These are phyloP conservation scores for Fusarium pseudocircinatum DNA, from an alignment of 2,329 filamentous ascomycete species.

Conservation along the genomic window DNA sequence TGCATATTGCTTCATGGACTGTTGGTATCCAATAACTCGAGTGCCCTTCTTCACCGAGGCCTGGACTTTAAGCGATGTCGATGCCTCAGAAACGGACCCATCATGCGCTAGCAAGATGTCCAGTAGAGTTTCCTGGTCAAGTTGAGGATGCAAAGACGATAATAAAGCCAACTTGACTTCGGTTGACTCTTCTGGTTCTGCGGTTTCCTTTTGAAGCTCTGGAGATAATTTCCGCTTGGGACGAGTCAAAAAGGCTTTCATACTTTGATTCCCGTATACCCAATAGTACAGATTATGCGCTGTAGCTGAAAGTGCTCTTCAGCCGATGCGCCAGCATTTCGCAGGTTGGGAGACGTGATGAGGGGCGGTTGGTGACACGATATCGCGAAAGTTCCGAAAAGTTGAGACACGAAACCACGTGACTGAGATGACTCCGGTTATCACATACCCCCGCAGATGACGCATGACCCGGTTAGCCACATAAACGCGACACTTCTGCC, in stretches of 20 bases:
- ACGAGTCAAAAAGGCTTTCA: conserved; percentile 67
- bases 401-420: conserved; percentile 43
- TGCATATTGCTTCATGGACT: conserved; percentile 67
- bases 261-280: conserved; percentile 43
- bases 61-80: conserved; percentile 59
- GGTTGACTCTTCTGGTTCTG: conserved; percentile 76
- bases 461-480: conserved; percentile 25
- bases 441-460: conserved; percentile 25
- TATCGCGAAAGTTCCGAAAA: not conserved
- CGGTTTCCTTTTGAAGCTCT: conserved; percentile 39
- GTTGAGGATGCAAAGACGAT: conserved; percentile 75
- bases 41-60: conserved; percentile 47
- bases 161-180: conserved; percentile 90
- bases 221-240: conserved; percentile 60
- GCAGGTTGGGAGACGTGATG: not conserved
- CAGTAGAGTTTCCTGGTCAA: conserved; percentile 74
- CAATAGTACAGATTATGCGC: not conserved
- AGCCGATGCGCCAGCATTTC: not conserved
- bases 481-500: conserved; percentile 25
- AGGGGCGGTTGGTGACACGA: not conserved
- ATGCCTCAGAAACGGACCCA: conserved; percentile 76
- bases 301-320: not conserved
- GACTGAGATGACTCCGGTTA: conserved; percentile 28
- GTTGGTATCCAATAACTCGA: conserved; percentile 64
- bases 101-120: conserved; percentile 82